Percentiles rank a stretch among this genome's conserved stretches.
Conservation (phyloP, 2,329 filamentous ascomycete genomes). For the Incumbomyces lentus region DNA sequence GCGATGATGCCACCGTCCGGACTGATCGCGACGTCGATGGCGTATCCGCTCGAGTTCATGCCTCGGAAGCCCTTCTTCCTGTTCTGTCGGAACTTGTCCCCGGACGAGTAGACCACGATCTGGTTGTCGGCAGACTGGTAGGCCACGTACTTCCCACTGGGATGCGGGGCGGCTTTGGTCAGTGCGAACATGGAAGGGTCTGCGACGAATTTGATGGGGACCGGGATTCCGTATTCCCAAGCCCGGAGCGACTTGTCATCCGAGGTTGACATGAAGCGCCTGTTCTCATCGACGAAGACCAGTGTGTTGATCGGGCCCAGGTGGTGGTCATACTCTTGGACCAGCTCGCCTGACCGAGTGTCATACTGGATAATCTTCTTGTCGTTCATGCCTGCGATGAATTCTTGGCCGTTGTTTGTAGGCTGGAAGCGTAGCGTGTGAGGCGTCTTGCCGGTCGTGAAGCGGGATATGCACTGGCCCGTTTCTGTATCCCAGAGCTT, state of each 20-base stretch:
- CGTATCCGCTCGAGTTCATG: slow-evolving; percentile 91
- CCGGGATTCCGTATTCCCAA: slow-evolving; percentile 97
- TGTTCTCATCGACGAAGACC: slow-evolving; percentile 86
- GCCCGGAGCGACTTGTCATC: slow-evolving; percentile 93
- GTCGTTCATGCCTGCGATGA: slow-evolving; percentile 92
- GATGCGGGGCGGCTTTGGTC: slow-evolving; percentile 74
- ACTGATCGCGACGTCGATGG: slow-evolving; percentile 76
- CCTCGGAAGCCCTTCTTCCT: slow-evolving; percentile 93
- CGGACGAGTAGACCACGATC: slow-evolving; percentile 88
- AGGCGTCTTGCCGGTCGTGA: slow-evolving; percentile 87
- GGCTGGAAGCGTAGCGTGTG: slow-evolving; percentile 94
- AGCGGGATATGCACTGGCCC: slow-evolving; percentile 75
- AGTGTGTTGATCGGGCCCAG: slow-evolving; percentile 96
- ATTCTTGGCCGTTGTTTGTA: slow-evolving; percentile 70
- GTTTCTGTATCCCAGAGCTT: slow-evolving; percentile 98
- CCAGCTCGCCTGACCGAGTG: slow-evolving; percentile 66
- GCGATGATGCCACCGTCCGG: slow-evolving; percentile 87
- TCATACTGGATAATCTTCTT: slow-evolving; percentile 99
- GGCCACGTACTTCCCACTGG: slow-evolving; percentile 84
- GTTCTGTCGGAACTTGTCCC: slow-evolving; percentile 94
- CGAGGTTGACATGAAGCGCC: slow-evolving; percentile 93
- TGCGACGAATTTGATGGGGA: slow-evolving; percentile 96
- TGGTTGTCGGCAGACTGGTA: slow-evolving; percentile 94
- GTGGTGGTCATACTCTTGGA: slow-evolving; percentile 98
- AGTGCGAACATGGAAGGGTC: slow-evolving; percentile 98